These are phyloP conservation scores for Fusarium piperis DNA, from an alignment of 2,329 filamentous ascomycete genomes.

Conservation along the genomic window DNA sequence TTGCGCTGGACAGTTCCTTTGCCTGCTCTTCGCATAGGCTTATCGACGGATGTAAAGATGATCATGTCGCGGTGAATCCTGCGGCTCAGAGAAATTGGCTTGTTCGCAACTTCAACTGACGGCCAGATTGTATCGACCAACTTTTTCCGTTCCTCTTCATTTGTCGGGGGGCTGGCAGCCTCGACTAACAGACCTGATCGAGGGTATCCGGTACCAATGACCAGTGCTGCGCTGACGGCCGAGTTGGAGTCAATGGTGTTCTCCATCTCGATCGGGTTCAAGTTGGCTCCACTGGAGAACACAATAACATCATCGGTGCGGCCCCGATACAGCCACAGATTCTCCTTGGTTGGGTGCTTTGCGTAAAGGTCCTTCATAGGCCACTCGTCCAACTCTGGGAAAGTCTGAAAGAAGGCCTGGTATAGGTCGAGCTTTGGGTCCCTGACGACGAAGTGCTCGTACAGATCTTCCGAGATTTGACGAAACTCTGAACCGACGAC, in stretches of 20 bases:
- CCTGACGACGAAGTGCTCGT: constrained; percentile 47
- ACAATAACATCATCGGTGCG: constrained; percentile 54
- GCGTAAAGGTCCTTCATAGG: constrained; percentile 57
- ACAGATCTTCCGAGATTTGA: constrained; percentile 36
- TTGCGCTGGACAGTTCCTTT: constrained; percentile 56
- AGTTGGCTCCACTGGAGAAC: constrained; percentile 53
- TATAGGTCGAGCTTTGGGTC: constrained; percentile 34
- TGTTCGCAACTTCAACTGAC: constrained; percentile 53
- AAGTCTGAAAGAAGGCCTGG: constrained; percentile 53
- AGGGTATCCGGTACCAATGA: constrained; percentile 46
- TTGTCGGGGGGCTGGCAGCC: neutral
- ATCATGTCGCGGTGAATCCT: constrained; percentile 54
- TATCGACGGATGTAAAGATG: constrained; percentile 49
- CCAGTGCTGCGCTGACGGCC: constrained; percentile 43
- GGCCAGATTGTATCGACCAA: constrained; percentile 56
- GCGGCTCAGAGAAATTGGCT: constrained; percentile 53
- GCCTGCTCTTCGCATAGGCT: constrained; percentile 54
- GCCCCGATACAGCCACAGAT: constrained; percentile 49
- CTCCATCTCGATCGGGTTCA: constrained; percentile 53
- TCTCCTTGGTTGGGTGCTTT: constrained; percentile 45
- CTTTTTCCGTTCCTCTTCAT: constrained; percentile 13
- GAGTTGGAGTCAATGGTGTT: constrained; percentile 43
- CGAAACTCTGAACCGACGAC: constrained; percentile 34
- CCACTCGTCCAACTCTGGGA: constrained; percentile 53
- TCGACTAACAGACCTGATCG: constrained; percentile 42